Conservation (phyloP, 2,329 filamentous ascomycete species). For the Fonsecaea nubica region DNA sequence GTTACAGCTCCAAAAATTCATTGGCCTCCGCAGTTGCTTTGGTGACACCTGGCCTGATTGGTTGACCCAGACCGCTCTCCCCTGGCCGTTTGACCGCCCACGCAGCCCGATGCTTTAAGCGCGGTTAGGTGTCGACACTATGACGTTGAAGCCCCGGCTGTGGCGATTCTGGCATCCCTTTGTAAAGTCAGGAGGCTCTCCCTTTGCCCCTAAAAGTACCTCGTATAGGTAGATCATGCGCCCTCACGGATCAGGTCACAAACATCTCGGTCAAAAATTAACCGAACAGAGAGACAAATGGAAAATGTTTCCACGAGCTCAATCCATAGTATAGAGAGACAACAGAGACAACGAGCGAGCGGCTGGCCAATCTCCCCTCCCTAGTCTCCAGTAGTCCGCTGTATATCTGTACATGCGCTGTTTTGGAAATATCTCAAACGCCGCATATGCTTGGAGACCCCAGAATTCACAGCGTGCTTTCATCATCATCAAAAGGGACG, state of each 20-base stretch:
- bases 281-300: background rate
- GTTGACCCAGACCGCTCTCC: slow-evolving; percentile 15
- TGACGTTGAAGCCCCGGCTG: background rate
- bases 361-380: slow-evolving; percentile 3
- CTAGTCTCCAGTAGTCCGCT: slow-evolving; percentile 17
- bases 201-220: background rate
- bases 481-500: slow-evolving; percentile 11
- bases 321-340: background rate
- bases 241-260: background rate
- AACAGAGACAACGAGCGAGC: slow-evolving; percentile 12
- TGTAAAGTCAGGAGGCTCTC: background rate
- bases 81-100: slow-evolving; percentile 10
- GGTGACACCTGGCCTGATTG: slow-evolving; percentile 16
- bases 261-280: background rate
- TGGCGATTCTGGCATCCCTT: background rate
- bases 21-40: slow-evolving; percentile 19
- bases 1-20: slow-evolving; percentile 16
- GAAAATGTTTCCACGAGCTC: background rate
- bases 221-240: background rate
- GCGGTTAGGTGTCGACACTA: background rate
- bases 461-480: slow-evolving; percentile 8
- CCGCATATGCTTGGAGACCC: slow-evolving; percentile 24
- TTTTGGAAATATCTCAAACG: slow-evolving; percentile 27
- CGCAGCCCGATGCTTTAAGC: background rate
- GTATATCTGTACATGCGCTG: slow-evolving; percentile 37